A percentile compares a stretch with the other conserved stretches of the same genome.
These are phyloP conservation scores for Saccharum spontaneum DNA, from an alignment of 176 grass and related monocot genomes.

Conservation along the genomic window DNA sequence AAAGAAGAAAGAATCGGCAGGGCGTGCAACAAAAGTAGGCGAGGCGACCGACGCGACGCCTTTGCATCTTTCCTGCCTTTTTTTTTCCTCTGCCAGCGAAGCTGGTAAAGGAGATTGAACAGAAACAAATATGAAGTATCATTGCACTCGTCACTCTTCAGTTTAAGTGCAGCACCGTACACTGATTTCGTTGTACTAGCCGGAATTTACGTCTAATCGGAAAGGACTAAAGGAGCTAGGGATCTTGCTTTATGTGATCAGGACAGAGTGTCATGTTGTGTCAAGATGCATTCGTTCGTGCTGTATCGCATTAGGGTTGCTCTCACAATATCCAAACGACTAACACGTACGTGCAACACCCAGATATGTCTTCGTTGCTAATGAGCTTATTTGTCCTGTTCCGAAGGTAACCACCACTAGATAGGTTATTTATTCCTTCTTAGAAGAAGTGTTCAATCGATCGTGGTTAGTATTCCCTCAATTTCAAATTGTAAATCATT, in stretches of 20 bases:
- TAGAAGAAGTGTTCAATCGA: too few species aligned
- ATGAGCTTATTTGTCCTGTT: constrained; percentile 14
- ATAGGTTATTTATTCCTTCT: not conserved
- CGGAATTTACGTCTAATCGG: not conserved
- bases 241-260: constrained; percentile 6
- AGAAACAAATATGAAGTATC: not conserved
- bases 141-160: not conserved
- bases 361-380: constrained; percentile 2
- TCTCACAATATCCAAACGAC: not conserved
- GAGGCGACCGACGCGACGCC: not conserved
- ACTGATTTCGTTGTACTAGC: not conserved
- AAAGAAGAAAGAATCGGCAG: constrained; percentile 28
- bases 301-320: constrained; percentile 31
- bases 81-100: not conserved
- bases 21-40: constrained; percentile 22
- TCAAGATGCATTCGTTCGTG: constrained; percentile 26
- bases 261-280: constrained; percentile 45
- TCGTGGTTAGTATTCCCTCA: too few species aligned
- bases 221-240: not conserved
- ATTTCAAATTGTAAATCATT: too few species aligned
- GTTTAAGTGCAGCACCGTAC: constrained; percentile 2
- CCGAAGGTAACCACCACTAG: not conserved
- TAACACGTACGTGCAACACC: constrained; percentile 8
- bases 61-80: constrained; percentile 10
- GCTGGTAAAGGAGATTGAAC: not conserved